Percentiles rank a stretch among this genome's conserved stretches.
Evolutionary conservation across 2,329 filamentous ascomycete genomes (phyloP).

Genomic region (Thielaviopsis euricoi): DNA sequence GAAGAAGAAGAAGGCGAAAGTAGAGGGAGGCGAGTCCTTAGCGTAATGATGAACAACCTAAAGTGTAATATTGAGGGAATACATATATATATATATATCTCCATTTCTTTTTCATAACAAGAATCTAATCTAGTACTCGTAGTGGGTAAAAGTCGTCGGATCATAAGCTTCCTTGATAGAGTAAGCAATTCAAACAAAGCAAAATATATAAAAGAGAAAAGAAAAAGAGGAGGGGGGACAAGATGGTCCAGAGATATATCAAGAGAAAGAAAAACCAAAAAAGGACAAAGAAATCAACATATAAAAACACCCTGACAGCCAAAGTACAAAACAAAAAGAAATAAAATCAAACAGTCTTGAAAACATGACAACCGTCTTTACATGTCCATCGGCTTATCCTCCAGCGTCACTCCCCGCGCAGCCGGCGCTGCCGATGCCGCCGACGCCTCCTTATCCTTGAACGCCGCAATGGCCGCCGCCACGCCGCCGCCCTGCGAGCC

Average conservation of each 20-base stretch:
- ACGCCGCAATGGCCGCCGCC: conserved; percentile 12
- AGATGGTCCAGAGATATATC: not conserved
- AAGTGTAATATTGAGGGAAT: not conserved
- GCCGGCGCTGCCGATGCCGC: not conserved
- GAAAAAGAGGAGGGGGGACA: too few relatives aligned
- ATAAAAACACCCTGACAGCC: not conserved
- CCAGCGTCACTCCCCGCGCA: conserved; percentile 30
- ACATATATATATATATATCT: too few relatives aligned
- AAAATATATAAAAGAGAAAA: too few relatives aligned
- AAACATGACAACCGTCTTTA: conserved; percentile 16
- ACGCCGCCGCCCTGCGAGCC: conserved; percentile 16
- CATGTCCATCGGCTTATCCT: conserved; percentile 36
- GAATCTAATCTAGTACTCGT: too few relatives aligned
- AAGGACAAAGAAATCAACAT: too few relatives aligned
- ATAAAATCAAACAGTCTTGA: not conserved
- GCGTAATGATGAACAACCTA: not conserved
- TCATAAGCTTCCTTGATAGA: too few relatives aligned
- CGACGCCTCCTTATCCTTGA: conserved; percentile 11
- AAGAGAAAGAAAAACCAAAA: not conserved
- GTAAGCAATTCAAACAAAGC: too few relatives aligned
- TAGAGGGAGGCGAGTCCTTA: not conserved
- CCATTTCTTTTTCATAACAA: too few relatives aligned
- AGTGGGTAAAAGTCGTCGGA: too few relatives aligned
- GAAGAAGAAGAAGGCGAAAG: conserved; percentile 22
- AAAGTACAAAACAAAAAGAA: conserved; percentile 18